phyloP scores from a whole-genome alignment of 2,329 filamentous ascomycete species.

The Pyrenochaeta sp. region DNA sequence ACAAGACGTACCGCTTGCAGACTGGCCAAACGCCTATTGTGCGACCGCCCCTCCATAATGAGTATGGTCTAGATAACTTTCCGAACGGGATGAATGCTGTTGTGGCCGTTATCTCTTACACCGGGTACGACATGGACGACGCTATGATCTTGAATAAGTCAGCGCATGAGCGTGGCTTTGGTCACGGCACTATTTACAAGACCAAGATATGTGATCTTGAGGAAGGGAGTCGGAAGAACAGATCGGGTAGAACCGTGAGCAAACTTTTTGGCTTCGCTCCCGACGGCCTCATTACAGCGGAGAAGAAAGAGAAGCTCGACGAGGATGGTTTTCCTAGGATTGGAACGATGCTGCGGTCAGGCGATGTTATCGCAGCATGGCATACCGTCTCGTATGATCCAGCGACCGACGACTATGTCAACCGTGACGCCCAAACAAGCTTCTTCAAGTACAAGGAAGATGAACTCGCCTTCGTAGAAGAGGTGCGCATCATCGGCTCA shows the following conservation, averaged over 20 bases:
- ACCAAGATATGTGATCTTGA: conserved; percentile 90
- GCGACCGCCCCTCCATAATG: conserved; percentile 89
- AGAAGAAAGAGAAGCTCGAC: conserved; percentile 77
- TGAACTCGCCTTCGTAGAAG: conserved; percentile 88
- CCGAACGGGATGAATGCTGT: conserved; percentile 95
- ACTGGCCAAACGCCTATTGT: conserved; percentile 96
- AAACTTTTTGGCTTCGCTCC: conserved; percentile 94
- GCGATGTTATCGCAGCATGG: conserved; percentile 87
- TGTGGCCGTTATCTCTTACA: conserved; percentile 98
- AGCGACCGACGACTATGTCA: conserved; percentile 77
- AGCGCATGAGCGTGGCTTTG: conserved; percentile 93
- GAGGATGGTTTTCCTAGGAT: conserved; percentile 86
- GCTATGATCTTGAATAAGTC: conserved; percentile 99
- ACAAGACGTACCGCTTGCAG: conserved; percentile 94
- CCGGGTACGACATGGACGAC: conserved; percentile 99
- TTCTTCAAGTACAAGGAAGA: conserved; percentile 95
- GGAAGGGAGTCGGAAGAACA: conserved; percentile 74
- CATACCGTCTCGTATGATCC: conserved; percentile 84
- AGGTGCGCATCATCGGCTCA: conserved; percentile 87
- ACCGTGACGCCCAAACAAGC: conserved; percentile 84
- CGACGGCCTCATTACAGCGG: conserved; percentile 73
- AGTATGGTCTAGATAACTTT: conserved; percentile 97
- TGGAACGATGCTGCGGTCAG: conserved; percentile 78
- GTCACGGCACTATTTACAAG: conserved; percentile 96
- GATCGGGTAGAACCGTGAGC: conserved; percentile 72